Evolutionary conservation across 345 rosid genomes (phyloP), one percentile per base, ranked within the genome.

Genomic region (Triadica sebifera): DNA sequence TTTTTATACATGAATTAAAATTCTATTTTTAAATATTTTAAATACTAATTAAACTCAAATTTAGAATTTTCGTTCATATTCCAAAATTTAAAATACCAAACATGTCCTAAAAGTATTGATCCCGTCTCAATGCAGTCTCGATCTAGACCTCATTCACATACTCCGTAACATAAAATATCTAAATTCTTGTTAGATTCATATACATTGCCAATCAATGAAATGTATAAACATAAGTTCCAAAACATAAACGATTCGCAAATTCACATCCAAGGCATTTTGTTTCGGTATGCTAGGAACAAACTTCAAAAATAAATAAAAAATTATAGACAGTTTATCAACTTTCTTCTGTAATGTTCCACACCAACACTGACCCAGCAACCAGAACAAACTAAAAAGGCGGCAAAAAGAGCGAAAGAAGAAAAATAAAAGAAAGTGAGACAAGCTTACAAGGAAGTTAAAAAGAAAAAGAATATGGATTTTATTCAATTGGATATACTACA

Each of bases 401-500:
- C 6, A 12, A 25, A 34, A 59, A 34, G 38, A 17, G 65, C 3
- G 45, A 25, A 15, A 47, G 58, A 34, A 4, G 22, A n/a, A 20
- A 52, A 37, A 8, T 6, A 19, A 4, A 7, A 39, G 62, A 17
- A 20, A 12, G 12, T 29, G 24, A 60, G 57, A 59, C 43, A 9
- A 59, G 57, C 37, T 72, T 53, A 17, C 20, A 39, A 38, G 63
- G 47, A 71, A 58, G 74, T 55, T 62, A 20, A 49, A n/a, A 50
- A 57, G 47, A 64, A 34, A 79, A 70, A 70, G 43, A 77, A 74
- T 47, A 45, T n/a, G 16, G 74, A 63, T 74, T 77, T 47, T 66
- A 63, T 61, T 70, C 47, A 47, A 76, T 62, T 39, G 58, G 65
- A 55, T 70, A 57, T 47, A 39, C 50, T n/a, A 51, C 66, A 43